Conservation (phyloP, 495 filamentous ascomycete genomes). For the Hamigera avellanea region DNA sequence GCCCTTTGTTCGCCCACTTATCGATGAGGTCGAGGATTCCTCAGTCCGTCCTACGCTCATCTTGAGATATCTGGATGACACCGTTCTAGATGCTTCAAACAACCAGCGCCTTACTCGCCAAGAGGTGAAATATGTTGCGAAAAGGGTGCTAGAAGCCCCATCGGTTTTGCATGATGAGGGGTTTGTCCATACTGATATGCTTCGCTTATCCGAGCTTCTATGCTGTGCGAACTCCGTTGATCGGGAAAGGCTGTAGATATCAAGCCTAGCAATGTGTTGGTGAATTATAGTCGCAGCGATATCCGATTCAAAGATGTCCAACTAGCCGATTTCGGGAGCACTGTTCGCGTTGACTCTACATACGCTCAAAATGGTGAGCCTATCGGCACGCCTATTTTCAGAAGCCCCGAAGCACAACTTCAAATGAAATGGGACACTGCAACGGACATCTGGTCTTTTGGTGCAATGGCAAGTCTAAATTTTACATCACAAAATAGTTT, state of each 20-base stretch:
- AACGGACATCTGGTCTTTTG: constrained; percentile 33
- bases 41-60: constrained; percentile 29
- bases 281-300: constrained; percentile 21
- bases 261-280: constrained; percentile 30
- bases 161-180: constrained; percentile 24
- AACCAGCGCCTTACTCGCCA: constrained; percentile 19
- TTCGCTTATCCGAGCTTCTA: background rate
- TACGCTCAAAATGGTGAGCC: constrained; percentile 24
- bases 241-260: constrained; percentile 17
- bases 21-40: constrained; percentile 28
- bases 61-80: constrained; percentile 28
- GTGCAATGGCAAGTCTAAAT: background rate
- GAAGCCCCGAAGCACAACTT: constrained; percentile 26
- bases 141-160: constrained; percentile 24
- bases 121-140: constrained; percentile 33
- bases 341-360: constrained; percentile 19
- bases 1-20: constrained; percentile 17
- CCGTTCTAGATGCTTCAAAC: constrained; percentile 19
- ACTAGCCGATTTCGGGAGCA: constrained; percentile 27
- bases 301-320: constrained; percentile 26
- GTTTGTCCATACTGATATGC: constrained; percentile 27
- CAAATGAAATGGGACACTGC: constrained; percentile 21
- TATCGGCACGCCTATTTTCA: constrained; percentile 23
- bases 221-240: background rate
- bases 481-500: background rate